A percentile compares a stretch with the other conserved stretches of the same genome.
These are phyloP conservation scores for Aegilops longissima DNA, from an alignment of 176 grass and related monocot species.

Conservation along the genomic window DNA sequence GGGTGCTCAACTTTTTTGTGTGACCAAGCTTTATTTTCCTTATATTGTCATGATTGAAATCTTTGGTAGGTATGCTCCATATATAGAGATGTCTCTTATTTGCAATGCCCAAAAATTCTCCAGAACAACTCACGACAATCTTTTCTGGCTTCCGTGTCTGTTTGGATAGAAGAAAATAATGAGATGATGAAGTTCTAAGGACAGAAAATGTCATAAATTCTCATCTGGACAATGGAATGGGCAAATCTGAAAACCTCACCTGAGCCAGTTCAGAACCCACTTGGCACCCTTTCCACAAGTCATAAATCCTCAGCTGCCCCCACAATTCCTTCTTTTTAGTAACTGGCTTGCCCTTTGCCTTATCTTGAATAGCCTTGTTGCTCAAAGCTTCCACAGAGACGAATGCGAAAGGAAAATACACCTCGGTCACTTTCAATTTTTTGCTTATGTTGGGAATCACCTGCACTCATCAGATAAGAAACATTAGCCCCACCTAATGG, in stretches of 20 bases:
- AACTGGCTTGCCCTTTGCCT: slow-evolving; percentile 42
- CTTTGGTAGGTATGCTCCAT: slow-evolving; percentile 61
- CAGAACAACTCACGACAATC: slow-evolving; percentile 51
- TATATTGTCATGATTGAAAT: slow-evolving; percentile 62
- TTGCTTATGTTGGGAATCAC: slow-evolving; percentile 61
- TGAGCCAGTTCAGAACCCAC: slow-evolving; percentile 51
- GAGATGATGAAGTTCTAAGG: background rate
- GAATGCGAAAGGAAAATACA: slow-evolving; percentile 56
- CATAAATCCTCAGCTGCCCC: slow-evolving; percentile 56
- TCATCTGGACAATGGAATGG: background rate
- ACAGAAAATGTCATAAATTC: background rate
- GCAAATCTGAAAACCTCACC: slow-evolving; percentile 38
- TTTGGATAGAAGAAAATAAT: slow-evolving; percentile 12
- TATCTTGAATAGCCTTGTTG: slow-evolving; percentile 34
- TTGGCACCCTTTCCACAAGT: slow-evolving; percentile 51
- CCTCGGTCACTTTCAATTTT: slow-evolving; percentile 33
- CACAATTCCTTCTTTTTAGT: slow-evolving; percentile 39
- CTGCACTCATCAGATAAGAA: slow-evolving; percentile 25
- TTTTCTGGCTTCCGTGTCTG: slow-evolving; percentile 72
- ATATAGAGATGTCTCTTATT: slow-evolving; percentile 67
- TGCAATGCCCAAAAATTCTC: slow-evolving; percentile 73
- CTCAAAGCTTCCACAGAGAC: slow-evolving; percentile 69
- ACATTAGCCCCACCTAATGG: background rate
- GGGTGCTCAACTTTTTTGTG: slow-evolving; percentile 52
- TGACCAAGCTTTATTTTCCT: slow-evolving; percentile 85